phyloP scores from a whole-genome alignment of 2,329 filamentous ascomycete genomes.

The Tolypocladium album region DNA sequence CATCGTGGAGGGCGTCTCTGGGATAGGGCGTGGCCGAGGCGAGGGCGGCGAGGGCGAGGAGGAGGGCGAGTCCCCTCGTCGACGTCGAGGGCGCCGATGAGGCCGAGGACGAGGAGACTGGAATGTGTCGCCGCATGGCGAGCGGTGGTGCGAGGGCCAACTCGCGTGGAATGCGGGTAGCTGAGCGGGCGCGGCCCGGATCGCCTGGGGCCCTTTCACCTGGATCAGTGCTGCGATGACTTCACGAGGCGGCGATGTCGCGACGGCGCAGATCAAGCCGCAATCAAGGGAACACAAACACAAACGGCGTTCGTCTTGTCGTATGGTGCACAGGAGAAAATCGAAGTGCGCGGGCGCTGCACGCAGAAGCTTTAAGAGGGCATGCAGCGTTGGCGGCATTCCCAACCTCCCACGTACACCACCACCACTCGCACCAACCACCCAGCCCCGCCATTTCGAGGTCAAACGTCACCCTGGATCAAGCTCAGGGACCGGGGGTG shows the following conservation, averaged over 20 bases:
- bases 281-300: too few species aligned
- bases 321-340: background rate
- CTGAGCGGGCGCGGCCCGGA: background rate
- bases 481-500: background rate
- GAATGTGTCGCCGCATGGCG: conserved; percentile 1
- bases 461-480: background rate
- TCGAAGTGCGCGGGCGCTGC: background rate
- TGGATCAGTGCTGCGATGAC: background rate
- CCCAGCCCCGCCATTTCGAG: conserved; percentile 16
- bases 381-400: background rate
- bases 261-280: background rate
- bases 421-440: background rate
- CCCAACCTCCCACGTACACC: conserved; percentile 25
- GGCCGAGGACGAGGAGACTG: background rate
- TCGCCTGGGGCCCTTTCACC: background rate
- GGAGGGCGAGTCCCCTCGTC: background rate
- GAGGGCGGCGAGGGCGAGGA: conserved; percentile 9
- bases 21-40: conserved; percentile 37
- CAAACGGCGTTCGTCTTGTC: too few species aligned
- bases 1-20: conserved; percentile 35
- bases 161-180: background rate
- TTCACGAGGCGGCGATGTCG: background rate
- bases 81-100: background rate
- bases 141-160: background rate
- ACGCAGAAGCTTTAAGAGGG: conserved; percentile 2